Conservation (phyloP, 192 early-diverging fungal species). For the Coemansia sp. region DNA sequence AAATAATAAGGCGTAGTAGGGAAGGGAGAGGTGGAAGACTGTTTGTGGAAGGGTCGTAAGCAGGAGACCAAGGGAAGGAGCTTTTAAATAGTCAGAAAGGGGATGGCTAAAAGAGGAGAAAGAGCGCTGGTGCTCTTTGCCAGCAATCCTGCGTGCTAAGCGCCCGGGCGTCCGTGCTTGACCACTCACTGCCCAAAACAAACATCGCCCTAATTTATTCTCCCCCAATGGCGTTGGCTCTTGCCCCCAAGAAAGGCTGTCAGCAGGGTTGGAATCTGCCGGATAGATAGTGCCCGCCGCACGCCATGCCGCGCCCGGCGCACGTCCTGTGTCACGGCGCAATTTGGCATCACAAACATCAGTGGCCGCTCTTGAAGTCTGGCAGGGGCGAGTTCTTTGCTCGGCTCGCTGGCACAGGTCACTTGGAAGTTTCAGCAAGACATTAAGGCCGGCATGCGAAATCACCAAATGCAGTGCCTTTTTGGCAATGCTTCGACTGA, state of each 20-base stretch:
- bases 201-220: constrained; percentile 2
- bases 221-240: not conserved
- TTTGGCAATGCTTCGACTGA: not conserved
- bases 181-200: not conserved
- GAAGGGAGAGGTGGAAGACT: not conserved
- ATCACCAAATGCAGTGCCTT: not conserved
- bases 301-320: not conserved
- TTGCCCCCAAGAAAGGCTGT: not conserved
- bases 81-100: not conserved
- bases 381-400: too few species aligned
- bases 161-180: not conserved
- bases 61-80: not conserved
- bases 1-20: not conserved
- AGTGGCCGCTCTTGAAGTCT: not conserved
- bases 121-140: not conserved
- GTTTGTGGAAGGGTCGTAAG: not conserved
- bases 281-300: not conserved
- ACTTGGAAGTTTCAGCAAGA: not conserved
- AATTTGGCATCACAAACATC: not conserved
- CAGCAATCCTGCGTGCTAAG: not conserved
- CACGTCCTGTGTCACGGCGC: not conserved
- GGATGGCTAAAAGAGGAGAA: not conserved
- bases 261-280: not conserved
- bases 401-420: not conserved
- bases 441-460: not conserved